Evolutionary conservation across 75 land plant genomes (phyloP), one percentile per base, ranked within the genome.

Genomic region (Pinus taeda): DNA sequence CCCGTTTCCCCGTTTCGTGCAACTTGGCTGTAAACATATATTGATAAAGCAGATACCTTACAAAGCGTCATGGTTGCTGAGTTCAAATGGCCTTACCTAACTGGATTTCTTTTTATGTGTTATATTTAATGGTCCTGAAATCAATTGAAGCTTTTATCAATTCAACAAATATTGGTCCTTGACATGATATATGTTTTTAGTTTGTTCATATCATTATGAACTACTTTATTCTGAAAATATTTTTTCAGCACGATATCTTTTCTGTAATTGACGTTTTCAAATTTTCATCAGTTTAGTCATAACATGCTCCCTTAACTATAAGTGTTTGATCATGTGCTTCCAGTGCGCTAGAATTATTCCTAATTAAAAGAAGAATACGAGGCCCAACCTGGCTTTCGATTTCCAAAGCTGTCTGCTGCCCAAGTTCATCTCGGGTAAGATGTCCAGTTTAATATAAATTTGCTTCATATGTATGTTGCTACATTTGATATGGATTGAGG

Each of bases 361-460:
- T 95, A 24, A 80, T 97, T 75, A 95, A 97, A 81, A 88, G 88
- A 83, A 93, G 85, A 75, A 88, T 95, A 22, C 94, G 88, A 63
- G 98, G 98, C 59, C 99, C 99, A 13, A 89, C 89, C 17, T 97
- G 99, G 99, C 81, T 97, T 24, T 91, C 99, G 33, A 75, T 97
- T 71, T 87, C 92, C 39, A 95, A 88, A 29, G 90, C 91, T 78
- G 70, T 78, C 37, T 83, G 49, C 79, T 81, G 84, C 57, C 78
- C 91, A 11, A 59, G 85, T 77, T 79, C 93, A 60, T 87, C 96
- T 65, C 80, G 90, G 83, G 99, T 97, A 76, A 78, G 86, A 13
- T 63, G 61, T 45, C 0, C 1, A 49, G 55, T 9, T 49, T 1
- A 49, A 49, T 8, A 49, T 49, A 8, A 49, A 33, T 20, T 37